phyloP scores from a whole-genome alignment of 805 yeast genomes.

The Ogataea saltuana region DNA sequence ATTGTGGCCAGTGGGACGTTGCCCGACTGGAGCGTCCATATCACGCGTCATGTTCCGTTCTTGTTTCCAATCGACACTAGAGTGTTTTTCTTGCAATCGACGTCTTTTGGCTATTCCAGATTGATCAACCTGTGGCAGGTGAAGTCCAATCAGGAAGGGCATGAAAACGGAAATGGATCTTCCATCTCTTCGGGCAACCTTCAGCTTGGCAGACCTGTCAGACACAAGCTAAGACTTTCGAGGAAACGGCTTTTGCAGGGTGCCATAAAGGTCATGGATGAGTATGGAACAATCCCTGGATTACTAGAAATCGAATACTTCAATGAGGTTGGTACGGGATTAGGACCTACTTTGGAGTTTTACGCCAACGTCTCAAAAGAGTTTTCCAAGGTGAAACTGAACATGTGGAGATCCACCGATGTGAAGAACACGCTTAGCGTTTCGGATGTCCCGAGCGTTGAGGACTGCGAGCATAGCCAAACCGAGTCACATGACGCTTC shows the following conservation, averaged over 20 bases:
- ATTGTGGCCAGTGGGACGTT: slow-evolving; percentile 82
- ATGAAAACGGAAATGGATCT: slow-evolving; percentile 25
- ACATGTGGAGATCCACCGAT: slow-evolving; percentile 66
- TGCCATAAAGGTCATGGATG: slow-evolving; percentile 73
- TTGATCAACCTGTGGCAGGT: slow-evolving; percentile 76
- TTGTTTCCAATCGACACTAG: slow-evolving; percentile 83
- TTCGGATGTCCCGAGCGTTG: no score
- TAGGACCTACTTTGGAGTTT: slow-evolving; percentile 95
- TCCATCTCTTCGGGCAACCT: slow-evolving; percentile 29
- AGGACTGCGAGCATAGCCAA: no score
- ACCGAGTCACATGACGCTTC: no score
- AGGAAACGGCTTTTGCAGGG: slow-evolving; percentile 70
- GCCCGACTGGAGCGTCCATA: slow-evolving; percentile 79
- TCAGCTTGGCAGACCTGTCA: slow-evolving; percentile 72
- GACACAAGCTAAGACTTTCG: slow-evolving; percentile 79
- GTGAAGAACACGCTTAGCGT: no score
- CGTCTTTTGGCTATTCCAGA: slow-evolving; percentile 89
- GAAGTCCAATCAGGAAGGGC: slow-evolving; percentile 43
- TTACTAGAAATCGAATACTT: slow-evolving; percentile 82
- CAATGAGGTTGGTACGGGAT: slow-evolving; percentile 93
- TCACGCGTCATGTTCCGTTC: slow-evolving; percentile 77
- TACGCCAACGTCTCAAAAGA: slow-evolving; percentile 79
- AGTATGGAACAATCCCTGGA: slow-evolving; percentile 78
- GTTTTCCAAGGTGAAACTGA: slow-evolving; percentile 56
- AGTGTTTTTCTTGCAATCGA: slow-evolving; percentile 73